Percentiles rank a stretch among this genome's conserved stretches.
These are phyloP conservation scores for Stachybotrys chartarum DNA, from an alignment of 2,329 filamentous ascomycete species.

Conservation along the genomic window DNA sequence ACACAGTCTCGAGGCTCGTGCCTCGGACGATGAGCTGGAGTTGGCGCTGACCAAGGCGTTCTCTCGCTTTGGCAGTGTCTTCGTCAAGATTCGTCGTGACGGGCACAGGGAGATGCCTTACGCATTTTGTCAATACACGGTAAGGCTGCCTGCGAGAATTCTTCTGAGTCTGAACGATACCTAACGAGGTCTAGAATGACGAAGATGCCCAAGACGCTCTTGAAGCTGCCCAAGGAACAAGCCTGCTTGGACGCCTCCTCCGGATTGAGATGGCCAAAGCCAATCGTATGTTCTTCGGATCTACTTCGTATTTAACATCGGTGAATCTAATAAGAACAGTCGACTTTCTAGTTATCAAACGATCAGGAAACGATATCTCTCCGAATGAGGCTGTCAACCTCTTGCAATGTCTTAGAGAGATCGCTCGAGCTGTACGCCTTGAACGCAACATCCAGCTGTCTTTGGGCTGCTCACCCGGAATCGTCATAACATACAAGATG, in stretches of 20 bases:
- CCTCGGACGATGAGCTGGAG: constrained; percentile 44
- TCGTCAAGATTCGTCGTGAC: constrained; percentile 58
- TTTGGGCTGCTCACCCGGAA: constrained; percentile 27
- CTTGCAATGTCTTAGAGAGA: constrained; percentile 34
- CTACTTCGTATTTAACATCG: neutral
- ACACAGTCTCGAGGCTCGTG: constrained; percentile 41
- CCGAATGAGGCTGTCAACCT: constrained; percentile 36
- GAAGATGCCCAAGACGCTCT: constrained; percentile 43
- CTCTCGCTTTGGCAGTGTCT: constrained; percentile 46
- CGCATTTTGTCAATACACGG: constrained; percentile 57
- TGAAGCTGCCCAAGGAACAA: constrained; percentile 33
- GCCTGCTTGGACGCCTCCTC: constrained; percentile 49
- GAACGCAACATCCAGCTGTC: constrained; percentile 21
- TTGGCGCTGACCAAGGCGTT: constrained; percentile 46
- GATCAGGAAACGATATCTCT: constrained; percentile 18
- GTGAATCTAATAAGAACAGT: neutral
- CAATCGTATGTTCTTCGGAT: constrained; percentile 37
- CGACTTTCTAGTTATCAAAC: neutral
- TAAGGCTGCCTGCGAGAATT: constrained; percentile 22
- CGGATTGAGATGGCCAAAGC: constrained; percentile 54
- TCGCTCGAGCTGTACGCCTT: constrained; percentile 31
- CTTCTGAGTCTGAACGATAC: too few relatives aligned
- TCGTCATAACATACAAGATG: constrained; percentile 41
- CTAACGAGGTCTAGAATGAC: constrained; percentile 33
- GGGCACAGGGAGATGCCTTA: constrained; percentile 46